Evolutionary conservation across 441 rosid species (phyloP).

Genomic region (Eugenia klotzschiana): DNA sequence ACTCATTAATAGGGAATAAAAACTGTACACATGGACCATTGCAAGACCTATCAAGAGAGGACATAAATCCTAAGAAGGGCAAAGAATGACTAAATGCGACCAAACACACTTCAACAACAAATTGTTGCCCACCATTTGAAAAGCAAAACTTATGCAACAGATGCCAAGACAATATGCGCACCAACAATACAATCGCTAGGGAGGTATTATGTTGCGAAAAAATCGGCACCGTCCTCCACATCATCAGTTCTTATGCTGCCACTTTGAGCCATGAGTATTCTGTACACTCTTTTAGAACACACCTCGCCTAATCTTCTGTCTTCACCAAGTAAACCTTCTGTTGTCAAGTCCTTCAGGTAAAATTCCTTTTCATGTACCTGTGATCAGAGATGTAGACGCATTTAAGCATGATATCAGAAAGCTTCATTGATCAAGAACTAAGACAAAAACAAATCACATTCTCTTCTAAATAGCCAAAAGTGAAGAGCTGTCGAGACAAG

Average conservation of each 20-base stretch:
- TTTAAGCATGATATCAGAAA: background rate
- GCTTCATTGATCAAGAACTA: background rate
- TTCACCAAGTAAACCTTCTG: conserved; percentile 56
- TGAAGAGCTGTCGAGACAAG: background rate
- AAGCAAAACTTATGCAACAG: background rate
- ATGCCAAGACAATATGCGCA: background rate
- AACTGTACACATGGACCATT: background rate
- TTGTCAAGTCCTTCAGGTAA: conserved; percentile 55
- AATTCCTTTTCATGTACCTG: conserved; percentile 87
- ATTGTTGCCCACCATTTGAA: background rate
- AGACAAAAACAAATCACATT: background rate
- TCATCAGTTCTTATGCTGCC: conserved; percentile 70
- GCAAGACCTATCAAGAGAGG: background rate
- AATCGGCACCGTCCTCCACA: conserved; percentile 83
- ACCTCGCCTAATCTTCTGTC: conserved; percentile 72
- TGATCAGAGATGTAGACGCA: background rate
- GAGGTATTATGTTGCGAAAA: conserved; percentile 17
- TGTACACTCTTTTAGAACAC: conserved; percentile 78
- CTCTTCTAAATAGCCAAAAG: background rate
- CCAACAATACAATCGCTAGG: background rate
- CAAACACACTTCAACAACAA: background rate
- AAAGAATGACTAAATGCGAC: background rate
- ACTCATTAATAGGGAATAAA: background rate
- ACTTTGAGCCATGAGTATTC: conserved; percentile 69
- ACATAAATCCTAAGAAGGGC: background rate